A percentile compares a stretch with the other conserved stretches of the same genome.
phyloP scores from a whole-genome alignment of 2,329 filamentous ascomycete genomes.

The Aspergillus flavus region DNA sequence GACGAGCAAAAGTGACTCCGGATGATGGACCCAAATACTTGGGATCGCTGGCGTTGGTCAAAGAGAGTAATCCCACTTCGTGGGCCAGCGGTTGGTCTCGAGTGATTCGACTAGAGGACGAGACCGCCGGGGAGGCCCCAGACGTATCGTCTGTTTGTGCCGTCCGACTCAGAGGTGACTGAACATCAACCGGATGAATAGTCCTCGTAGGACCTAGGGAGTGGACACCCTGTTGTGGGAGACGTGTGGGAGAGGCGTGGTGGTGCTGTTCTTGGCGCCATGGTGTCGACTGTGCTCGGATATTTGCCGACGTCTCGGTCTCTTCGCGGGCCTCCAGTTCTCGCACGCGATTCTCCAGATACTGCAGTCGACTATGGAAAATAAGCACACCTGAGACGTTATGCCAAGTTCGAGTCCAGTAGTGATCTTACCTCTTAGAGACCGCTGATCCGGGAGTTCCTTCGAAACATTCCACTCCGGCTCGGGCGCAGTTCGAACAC shows the following conservation, averaged over 20 bases:
- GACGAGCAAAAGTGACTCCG: conserved; percentile 4
- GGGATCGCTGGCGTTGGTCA: conserved; percentile 8
- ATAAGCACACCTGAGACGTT: not conserved
- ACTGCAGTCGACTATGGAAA: not conserved
- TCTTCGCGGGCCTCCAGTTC: not conserved
- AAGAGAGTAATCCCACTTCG: conserved; percentile 8
- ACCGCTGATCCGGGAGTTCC: conserved; percentile 2
- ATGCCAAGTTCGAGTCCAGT: too few species aligned
- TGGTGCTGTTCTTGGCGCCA: not conserved
- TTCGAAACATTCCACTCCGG: conserved; percentile 11
- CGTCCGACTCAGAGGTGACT: not conserved
- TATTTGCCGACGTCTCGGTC: not conserved
- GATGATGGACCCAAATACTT: conserved; percentile 12
- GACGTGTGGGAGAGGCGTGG: not conserved
- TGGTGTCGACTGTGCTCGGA: not conserved
- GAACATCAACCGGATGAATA: not conserved
- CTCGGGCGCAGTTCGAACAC: conserved; percentile 11
- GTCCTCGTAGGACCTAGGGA: not conserved
- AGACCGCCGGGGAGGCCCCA: conserved; percentile 7
- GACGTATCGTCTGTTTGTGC: not conserved
- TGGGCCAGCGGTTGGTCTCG: conserved; percentile 8
- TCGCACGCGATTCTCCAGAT: conserved; percentile 2
- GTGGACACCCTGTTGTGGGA: not conserved
- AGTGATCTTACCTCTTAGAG: not conserved
- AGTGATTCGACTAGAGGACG: conserved; percentile 7